phyloP scores from a whole-genome alignment of 345 rosid species.

The Draba incana region DNA sequence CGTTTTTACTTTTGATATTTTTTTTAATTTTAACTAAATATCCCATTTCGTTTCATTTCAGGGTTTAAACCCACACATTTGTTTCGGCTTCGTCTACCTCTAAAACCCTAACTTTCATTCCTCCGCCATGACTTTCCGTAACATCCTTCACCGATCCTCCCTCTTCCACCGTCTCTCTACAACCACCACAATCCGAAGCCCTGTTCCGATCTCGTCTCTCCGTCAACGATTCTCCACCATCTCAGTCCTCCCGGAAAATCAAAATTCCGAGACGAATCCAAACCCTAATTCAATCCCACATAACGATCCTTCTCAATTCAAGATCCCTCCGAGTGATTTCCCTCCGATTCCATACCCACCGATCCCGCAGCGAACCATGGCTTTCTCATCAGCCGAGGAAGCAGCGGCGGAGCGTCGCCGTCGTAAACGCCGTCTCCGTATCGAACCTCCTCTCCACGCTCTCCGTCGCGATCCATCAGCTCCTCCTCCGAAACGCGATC shows the following conservation, averaged over 20 bases:
- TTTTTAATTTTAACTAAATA: not conserved
- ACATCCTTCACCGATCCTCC: slow-evolving; percentile 54
- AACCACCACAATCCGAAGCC: not conserved
- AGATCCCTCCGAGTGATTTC: slow-evolving; percentile 26
- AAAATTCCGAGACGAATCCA: not conserved
- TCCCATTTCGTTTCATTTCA: slow-evolving; percentile 9
- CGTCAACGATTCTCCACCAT: slow-evolving; percentile 39
- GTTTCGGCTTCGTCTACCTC: slow-evolving; percentile 29
- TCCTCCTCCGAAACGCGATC: slow-evolving; percentile 71
- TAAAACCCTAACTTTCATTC: slow-evolving; percentile 32
- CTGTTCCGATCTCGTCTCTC: slow-evolving; percentile 27
- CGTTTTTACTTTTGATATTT: not conserved
- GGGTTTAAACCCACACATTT: slow-evolving; percentile 37
- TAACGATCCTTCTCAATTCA: slow-evolving; percentile 30
- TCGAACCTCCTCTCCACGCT: slow-evolving; percentile 94
- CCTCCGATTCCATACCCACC: slow-evolving; percentile 24
- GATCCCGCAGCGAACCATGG: slow-evolving; percentile 49
- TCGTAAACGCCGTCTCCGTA: slow-evolving; percentile 85
- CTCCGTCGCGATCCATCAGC: slow-evolving; percentile 59
- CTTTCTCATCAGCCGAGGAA: slow-evolving; percentile 94
- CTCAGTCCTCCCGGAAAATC: slow-evolving; percentile 24
- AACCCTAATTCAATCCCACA: slow-evolving; percentile 19
- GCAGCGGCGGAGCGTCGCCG: slow-evolving; percentile 95
- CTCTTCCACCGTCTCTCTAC: slow-evolving; percentile 20
- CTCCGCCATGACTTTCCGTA: slow-evolving; percentile 54